Base-by-base conservation (phyloP, 1,284 basidiomycete species). In the Ceratobasidium sp. region DNA sequence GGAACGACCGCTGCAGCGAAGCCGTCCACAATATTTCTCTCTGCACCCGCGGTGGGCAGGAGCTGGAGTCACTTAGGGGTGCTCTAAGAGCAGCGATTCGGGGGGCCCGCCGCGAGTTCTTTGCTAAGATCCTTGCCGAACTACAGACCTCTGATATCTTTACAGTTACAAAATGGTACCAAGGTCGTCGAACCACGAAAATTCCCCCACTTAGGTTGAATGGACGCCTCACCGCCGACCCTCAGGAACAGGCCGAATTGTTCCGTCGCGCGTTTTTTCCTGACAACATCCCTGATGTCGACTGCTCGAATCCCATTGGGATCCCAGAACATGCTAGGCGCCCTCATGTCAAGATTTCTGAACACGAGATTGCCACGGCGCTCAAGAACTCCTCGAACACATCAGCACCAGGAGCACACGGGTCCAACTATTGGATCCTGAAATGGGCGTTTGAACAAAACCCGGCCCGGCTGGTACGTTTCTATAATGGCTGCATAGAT, bases 401-500 rank as follows among this genome's bases (percentile, higher is more conserved):
- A 34, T 75, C 73, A 29, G 73, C 73, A 17, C 74, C 74, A 15
- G 74, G 75, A 13, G 57, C 69, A 0, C 68, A 58, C 34, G 70
- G 72, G 8, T 56, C 73, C 7, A 72, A 72, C 2, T 49, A 64
- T 29, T 15, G 49, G 17, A 65, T 71, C 2, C 67, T 74, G 47
- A 53, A 69, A 50, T 74, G 73, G 72, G 73, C 73, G 5, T 75
- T 74, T 68, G 68, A 69, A 13, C 58, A 38, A 31, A 38, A 47
- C 42, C 53, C 13, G 12, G 55, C 40, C n/a, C 8, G 29, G 12
- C 10, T 73, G n/a, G n/a, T 47, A 13, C 8, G 25, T 25, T 31
- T 72, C 4, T 60, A 57, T 40, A 68, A 53, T 60, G 58, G 49
- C 35, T 80, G 89, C 86, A 72, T 82, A 84, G 25, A 87, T 78